A percentile compares a stretch with the other conserved stretches of the same genome.
Conservation (phyloP, 768 basidiomycete genomes). For the Pulveroboletus sp. region DNA sequence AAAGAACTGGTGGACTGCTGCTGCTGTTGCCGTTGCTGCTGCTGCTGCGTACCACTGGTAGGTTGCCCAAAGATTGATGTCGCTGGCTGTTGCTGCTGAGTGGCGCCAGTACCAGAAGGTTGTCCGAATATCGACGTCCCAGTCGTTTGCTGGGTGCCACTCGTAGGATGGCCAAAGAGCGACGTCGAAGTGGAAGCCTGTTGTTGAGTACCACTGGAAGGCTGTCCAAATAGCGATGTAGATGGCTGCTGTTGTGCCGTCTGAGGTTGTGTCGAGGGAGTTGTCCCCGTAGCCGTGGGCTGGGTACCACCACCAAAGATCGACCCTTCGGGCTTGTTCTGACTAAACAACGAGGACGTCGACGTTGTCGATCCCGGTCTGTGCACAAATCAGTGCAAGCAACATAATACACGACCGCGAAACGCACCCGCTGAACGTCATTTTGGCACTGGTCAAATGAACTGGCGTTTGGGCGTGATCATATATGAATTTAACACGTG, state of each 20-base stretch:
- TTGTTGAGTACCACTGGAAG: no score
- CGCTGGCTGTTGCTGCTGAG: slow-evolving; percentile 21
- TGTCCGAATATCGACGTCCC: neutral
- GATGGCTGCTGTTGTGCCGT: slow-evolving; percentile 6
- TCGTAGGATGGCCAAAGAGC: no score
- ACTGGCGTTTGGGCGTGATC: neutral
- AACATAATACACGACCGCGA: neutral
- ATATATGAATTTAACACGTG: slow-evolving; percentile 9
- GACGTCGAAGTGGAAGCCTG: no score
- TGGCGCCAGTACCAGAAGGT: slow-evolving; percentile 23
- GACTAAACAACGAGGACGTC: slow-evolving; percentile 32
- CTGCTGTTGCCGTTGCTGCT: slow-evolving; percentile 17
- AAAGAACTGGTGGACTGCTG: slow-evolving; percentile 27
- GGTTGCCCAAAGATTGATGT: slow-evolving; percentile 27
- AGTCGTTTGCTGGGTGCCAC: no score
- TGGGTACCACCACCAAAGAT: slow-evolving; percentile 36
- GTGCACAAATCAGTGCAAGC: slow-evolving; percentile 5
- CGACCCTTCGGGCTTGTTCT: slow-evolving; percentile 29
- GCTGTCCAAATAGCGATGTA: no score
- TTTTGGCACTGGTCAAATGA: neutral
- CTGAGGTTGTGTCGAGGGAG: slow-evolving; percentile 15
- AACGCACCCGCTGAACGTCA: slow-evolving; percentile 23
- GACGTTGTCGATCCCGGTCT: slow-evolving; percentile 37
- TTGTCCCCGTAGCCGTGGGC: slow-evolving; percentile 19
- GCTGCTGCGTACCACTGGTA: slow-evolving; percentile 30